Evolutionary conservation across 345 rosid species (phyloP).

Genomic region (Eucalyptus microcorys): DNA sequence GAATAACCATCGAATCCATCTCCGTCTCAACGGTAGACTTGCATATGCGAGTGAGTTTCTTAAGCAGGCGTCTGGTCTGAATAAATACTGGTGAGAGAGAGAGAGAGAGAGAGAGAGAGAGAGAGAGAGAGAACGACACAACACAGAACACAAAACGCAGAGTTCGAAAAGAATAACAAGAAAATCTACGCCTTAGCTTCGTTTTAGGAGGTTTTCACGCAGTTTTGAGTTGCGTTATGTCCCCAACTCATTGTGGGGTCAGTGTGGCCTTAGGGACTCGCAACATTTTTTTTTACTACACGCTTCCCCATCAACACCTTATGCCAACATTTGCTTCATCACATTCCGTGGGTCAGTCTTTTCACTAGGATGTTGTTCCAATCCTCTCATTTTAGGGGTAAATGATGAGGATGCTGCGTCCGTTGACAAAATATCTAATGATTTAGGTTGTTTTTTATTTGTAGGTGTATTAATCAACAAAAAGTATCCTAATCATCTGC

Average conservation of each 20-base stretch:
- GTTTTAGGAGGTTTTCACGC: constrained; percentile 13
- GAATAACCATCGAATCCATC: background rate
- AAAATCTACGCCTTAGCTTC: constrained; percentile 1
- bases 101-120: background rate
- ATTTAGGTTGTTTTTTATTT: background rate
- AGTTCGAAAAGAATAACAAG: constrained; percentile 29
- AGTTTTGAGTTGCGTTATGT: constrained; percentile 7
- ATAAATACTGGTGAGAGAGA: background rate
- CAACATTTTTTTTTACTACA: background rate
- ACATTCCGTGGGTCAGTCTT: background rate
- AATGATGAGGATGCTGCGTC: background rate
- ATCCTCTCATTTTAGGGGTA: background rate
- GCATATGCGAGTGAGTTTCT: background rate
- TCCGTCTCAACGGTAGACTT: background rate
- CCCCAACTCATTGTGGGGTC: constrained; percentile 1
- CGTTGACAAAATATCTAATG: background rate
- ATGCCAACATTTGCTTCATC: background rate
- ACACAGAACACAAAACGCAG: constrained; percentile 57
- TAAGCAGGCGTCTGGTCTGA: background rate
- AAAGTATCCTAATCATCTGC: background rate
- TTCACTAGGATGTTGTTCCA: background rate
- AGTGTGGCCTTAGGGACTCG: background rate
- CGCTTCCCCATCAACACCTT: background rate
- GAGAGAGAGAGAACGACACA: background rate
- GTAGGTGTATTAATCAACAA: background rate